phyloP scores from a whole-genome alignment of 345 rosid species.

The Gossypium mustelinum region DNA sequence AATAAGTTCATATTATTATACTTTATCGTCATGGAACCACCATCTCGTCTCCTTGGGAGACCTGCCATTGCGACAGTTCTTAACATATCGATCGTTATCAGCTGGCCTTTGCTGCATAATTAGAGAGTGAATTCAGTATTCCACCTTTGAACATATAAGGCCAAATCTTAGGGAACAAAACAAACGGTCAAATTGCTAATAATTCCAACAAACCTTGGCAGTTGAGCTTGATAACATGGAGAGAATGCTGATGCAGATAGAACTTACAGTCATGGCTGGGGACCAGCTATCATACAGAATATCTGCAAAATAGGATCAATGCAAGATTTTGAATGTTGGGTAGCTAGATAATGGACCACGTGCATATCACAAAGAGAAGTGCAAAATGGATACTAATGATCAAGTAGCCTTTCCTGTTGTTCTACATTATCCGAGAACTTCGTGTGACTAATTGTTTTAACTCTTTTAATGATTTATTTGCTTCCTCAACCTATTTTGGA shows the following conservation, averaged over 20 bases:
- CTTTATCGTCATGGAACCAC: constrained; percentile 92
- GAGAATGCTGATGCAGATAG: constrained; percentile 72
- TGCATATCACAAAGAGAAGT: background rate
- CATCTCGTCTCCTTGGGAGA: constrained; percentile 89
- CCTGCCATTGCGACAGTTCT: constrained; percentile 73
- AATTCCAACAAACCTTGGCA: constrained; percentile 42
- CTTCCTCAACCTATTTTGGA: background rate
- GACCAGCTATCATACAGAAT: constrained; percentile 86
- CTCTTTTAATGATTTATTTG: background rate
- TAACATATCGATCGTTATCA: constrained; percentile 69
- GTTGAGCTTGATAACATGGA: constrained; percentile 73
- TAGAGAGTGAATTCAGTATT: background rate
- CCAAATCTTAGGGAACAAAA: background rate
- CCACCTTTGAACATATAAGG: background rate
- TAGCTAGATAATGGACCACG: background rate
- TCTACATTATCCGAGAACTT: background rate
- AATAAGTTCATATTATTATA: constrained; percentile 18
- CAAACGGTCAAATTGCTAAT: background rate
- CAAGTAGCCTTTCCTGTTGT: background rate
- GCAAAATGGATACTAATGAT: background rate
- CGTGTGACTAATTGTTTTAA: background rate
- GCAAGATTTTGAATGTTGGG: background rate
- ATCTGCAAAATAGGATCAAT: constrained; percentile 37
- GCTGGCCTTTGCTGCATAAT: constrained; percentile 62
- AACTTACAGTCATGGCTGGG: constrained; percentile 76